phyloP scores from a whole-genome alignment of 1,284 basidiomycete genomes.

The Neonothopanus nambi region DNA sequence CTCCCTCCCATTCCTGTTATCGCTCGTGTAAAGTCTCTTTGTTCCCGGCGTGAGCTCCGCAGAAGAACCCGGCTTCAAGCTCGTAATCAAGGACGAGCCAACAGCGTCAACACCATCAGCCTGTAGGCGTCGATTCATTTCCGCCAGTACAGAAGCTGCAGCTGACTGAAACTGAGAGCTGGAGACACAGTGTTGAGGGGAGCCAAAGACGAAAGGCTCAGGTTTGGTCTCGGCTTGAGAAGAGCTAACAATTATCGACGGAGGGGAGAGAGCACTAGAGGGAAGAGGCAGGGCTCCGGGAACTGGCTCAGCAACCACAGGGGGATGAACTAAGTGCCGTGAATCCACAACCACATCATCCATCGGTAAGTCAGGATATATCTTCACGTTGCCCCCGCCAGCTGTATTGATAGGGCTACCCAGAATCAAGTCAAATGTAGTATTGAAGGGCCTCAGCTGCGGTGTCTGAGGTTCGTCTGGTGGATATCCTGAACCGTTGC shows the following conservation, averaged over 20 bases:
- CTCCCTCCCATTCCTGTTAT: conserved; percentile 16
- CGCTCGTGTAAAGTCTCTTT: background rate
- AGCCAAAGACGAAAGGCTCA: conserved; percentile 71
- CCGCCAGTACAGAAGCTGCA: conserved; percentile 66
- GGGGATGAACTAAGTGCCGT: too few species aligned
- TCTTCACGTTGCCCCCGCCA: conserved; percentile 26
- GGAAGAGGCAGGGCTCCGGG: conserved; percentile 32
- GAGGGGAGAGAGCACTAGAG: conserved; percentile 4
- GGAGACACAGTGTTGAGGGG: conserved; percentile 59
- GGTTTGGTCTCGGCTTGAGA: conserved; percentile 11
- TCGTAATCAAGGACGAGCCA: conserved; percentile 41
- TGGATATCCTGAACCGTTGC: background rate
- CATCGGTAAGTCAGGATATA: conserved; percentile 56
- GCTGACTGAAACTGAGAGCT: conserved; percentile 62
- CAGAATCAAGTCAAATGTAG: conserved; percentile 64
- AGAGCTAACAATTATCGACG: background rate
- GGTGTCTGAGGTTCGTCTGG: conserved; percentile 45
- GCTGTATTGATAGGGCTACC: conserved; percentile 43
- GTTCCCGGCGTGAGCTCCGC: conserved; percentile 10
- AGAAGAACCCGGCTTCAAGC: conserved; percentile 28
- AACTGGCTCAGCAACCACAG: conserved; percentile 23
- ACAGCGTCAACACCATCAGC: conserved; percentile 45
- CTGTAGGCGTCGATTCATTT: conserved; percentile 73
- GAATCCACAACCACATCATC: conserved; percentile 35
- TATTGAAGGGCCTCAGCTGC: conserved; percentile 59